Conservation (phyloP, 2,329 filamentous ascomycete species). For the Phymatotrichopsis omnivora region DNA sequence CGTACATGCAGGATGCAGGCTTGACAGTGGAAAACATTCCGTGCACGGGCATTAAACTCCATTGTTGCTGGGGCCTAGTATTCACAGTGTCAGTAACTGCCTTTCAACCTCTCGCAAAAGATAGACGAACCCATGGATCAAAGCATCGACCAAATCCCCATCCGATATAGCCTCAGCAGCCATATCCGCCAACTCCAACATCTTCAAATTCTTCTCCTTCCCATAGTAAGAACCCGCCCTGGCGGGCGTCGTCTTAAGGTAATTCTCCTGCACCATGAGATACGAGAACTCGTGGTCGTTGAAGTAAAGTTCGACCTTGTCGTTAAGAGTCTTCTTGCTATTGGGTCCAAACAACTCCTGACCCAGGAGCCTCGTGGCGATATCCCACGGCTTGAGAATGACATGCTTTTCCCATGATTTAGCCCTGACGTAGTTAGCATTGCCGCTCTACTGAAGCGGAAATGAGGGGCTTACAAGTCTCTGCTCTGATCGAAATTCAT, state of each 20-base stretch:
- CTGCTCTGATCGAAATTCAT: slow-evolving; percentile 82
- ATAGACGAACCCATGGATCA: slow-evolving; percentile 67
- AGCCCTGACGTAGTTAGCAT: slow-evolving; percentile 35
- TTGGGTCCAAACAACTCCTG: slow-evolving; percentile 74
- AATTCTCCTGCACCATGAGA: slow-evolving; percentile 98
- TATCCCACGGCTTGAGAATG: slow-evolving; percentile 95
- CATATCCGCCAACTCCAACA: slow-evolving; percentile 74
- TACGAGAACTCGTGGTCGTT: slow-evolving; percentile 98
- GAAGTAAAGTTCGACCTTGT: slow-evolving; percentile 98
- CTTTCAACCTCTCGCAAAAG: not conserved
- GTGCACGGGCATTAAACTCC: slow-evolving; percentile 95
- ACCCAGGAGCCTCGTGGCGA: slow-evolving; percentile 82
- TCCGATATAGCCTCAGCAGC: slow-evolving; percentile 96
- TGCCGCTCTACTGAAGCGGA: not conserved
- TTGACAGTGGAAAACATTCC: slow-evolving; percentile 91
- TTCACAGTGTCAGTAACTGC: not conserved
- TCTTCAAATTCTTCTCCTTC: slow-evolving; percentile 64
- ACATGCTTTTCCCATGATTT: slow-evolving; percentile 98
- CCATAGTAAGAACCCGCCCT: slow-evolving; percentile 49
- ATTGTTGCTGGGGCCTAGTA: slow-evolving; percentile 80
- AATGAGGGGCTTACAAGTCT: slow-evolving; percentile 53
- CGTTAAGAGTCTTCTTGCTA: slow-evolving; percentile 81
- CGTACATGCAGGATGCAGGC: slow-evolving; percentile 77
- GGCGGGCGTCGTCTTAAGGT: slow-evolving; percentile 71
- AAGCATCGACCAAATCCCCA: slow-evolving; percentile 86